Percentiles rank a stretch among this genome's conserved stretches.
Conservation (phyloP, 345 rosid species). For the Clausena lansium region DNA sequence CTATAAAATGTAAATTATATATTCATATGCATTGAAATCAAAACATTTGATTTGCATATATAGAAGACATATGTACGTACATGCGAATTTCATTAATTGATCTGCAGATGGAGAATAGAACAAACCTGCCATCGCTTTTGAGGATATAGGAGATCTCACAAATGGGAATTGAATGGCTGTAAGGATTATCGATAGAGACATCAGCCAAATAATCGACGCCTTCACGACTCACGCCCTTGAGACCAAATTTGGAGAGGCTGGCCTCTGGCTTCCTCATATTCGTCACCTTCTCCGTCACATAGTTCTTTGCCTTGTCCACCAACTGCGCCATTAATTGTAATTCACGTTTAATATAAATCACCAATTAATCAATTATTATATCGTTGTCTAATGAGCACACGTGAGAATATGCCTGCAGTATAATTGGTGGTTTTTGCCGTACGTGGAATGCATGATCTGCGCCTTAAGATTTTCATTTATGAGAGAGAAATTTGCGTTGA, state of each 20-base stretch:
- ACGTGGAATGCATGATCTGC: background rate
- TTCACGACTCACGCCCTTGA: conserved; percentile 52
- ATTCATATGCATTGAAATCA: too few relatives aligned
- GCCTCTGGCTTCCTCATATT: conserved; percentile 76
- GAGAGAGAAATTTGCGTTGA: too few relatives aligned
- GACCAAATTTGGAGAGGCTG: conserved; percentile 52
- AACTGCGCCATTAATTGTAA: conserved; percentile 34
- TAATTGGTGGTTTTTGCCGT: background rate
- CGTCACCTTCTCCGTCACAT: conserved; percentile 67
- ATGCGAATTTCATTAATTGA: too few relatives aligned
- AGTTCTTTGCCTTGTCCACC: conserved; percentile 68
- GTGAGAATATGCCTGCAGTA: background rate
- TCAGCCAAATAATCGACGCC: conserved; percentile 62
- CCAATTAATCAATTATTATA: too few relatives aligned
- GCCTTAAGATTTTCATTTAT: background rate
- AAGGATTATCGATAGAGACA: conserved; percentile 74
- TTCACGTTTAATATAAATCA: background rate
- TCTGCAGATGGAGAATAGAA: background rate
- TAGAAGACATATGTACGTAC: too few relatives aligned
- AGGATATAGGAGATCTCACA: conserved; percentile 74
- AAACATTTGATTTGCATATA: too few relatives aligned
- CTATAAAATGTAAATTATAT: too few relatives aligned
- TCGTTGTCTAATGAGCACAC: background rate
- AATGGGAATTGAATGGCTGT: conserved; percentile 63
- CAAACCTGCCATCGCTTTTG: conserved; percentile 69